phyloP scores from a whole-genome alignment of 768 basidiomycete species.

The Tricholoma sp. region DNA sequence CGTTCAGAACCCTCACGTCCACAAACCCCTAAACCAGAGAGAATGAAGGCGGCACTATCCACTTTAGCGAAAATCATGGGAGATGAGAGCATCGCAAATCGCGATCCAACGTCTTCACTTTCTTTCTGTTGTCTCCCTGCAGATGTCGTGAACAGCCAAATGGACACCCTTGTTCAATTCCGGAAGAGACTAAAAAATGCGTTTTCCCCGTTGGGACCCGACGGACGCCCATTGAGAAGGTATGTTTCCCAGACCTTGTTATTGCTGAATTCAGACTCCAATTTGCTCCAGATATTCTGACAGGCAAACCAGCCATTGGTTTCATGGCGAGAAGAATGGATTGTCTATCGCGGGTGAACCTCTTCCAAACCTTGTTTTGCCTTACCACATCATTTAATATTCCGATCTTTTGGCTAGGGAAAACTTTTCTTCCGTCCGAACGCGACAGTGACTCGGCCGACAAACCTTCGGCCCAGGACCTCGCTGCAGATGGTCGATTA shows the following conservation, averaged over 20 bases:
- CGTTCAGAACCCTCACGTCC: constrained; percentile 44
- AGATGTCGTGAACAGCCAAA: constrained; percentile 48
- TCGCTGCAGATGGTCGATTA: constrained; percentile 32
- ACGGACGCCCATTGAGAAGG: constrained; percentile 62
- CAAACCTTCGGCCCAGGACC: constrained; percentile 15
- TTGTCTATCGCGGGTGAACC: constrained; percentile 49
- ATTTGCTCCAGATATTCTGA: constrained; percentile 49
- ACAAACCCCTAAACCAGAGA: constrained; percentile 30
- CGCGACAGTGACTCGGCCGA: constrained; percentile 20
- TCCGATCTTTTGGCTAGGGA: constrained; percentile 5
- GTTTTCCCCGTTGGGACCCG: constrained; percentile 51
- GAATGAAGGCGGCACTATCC: constrained; percentile 51
- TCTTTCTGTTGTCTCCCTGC: constrained; percentile 63
- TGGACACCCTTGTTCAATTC: constrained; percentile 42
- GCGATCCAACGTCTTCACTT: constrained; percentile 55
- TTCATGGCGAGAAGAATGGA: constrained; percentile 50
- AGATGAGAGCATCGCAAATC: constrained; percentile 38
- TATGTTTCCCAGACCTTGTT: constrained; percentile 23
- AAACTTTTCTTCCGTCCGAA: constrained; percentile 12
- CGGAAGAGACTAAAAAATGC: constrained; percentile 37
- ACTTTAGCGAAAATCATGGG: constrained; percentile 48
- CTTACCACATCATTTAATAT: background rate
- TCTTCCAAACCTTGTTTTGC: background rate
- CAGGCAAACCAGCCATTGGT: constrained; percentile 56
- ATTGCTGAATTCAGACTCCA: constrained; percentile 1